Evolutionary conservation across 805 yeast species (phyloP).

Genomic region (Myxozyma geophila): DNA sequence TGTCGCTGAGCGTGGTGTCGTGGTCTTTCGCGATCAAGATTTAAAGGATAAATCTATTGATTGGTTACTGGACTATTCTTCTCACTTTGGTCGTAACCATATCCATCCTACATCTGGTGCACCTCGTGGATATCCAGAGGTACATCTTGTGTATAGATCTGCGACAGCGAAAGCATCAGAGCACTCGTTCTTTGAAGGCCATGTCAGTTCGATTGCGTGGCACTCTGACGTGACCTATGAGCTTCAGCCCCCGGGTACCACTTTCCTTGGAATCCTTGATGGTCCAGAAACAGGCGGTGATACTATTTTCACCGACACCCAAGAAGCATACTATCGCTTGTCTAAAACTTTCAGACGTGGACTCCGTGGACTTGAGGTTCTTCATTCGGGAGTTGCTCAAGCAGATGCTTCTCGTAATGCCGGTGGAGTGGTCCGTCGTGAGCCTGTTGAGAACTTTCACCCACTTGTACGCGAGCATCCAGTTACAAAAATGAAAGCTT

Average conservation of each 20-base stretch:
- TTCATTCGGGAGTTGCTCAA: conserved; percentile 68
- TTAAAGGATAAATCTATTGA: conserved; percentile 50
- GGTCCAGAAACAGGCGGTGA: conserved; percentile 58
- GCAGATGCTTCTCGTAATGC: conserved; percentile 58
- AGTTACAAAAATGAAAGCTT: conserved; percentile 64
- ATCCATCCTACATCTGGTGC: conserved; percentile 77
- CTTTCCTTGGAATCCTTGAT: conserved; percentile 66
- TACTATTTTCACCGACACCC: conserved; percentile 58
- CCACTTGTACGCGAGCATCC: conserved; percentile 69
- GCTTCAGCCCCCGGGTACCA: conserved; percentile 71
- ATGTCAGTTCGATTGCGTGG: conserved; percentile 50
- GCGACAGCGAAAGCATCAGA: conserved; percentile 43
- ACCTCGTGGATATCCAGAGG: conserved; percentile 60
- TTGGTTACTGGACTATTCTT: conserved; percentile 53
- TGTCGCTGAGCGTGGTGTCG: conserved; percentile 73
- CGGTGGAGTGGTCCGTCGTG: conserved; percentile 57
- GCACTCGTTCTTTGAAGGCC: conserved; percentile 32
- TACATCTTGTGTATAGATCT: conserved; percentile 67
- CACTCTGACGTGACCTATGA: conserved; percentile 80
- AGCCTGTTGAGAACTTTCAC: conserved; percentile 59
- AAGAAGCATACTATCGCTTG: conserved; percentile 58
- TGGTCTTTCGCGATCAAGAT: conserved; percentile 68
- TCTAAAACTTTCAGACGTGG: conserved; percentile 55
- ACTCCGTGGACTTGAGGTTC: conserved; percentile 59
- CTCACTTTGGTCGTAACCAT: conserved; percentile 70